Evolutionary conservation across 345 rosid species (phyloP).

Genomic region (Dimocarpus longan): DNA sequence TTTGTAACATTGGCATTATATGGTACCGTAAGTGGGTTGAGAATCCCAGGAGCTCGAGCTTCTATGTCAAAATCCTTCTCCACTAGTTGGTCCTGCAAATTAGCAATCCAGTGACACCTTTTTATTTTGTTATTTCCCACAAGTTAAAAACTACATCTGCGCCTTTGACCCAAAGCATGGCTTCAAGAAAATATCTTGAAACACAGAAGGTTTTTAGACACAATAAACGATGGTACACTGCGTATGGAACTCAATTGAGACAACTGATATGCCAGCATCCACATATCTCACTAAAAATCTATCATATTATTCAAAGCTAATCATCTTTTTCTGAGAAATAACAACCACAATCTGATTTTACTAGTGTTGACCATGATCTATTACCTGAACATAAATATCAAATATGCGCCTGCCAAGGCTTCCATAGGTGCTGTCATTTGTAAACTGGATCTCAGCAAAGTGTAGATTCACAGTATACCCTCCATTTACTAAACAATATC

Average conservation of each 20-base stretch:
- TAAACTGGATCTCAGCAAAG: slow-evolving; percentile 67
- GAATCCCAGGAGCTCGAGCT: slow-evolving; percentile 48
- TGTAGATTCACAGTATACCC: slow-evolving; percentile 53
- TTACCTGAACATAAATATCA: slow-evolving; percentile 69
- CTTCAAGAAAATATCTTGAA: background rate
- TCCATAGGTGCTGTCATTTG: slow-evolving; percentile 29
- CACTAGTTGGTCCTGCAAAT: slow-evolving; percentile 43
- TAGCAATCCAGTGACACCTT: background rate
- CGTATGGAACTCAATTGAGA: background rate
- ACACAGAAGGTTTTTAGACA: background rate
- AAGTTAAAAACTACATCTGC: background rate
- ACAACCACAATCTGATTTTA: background rate
- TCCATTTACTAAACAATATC: slow-evolving; percentile 59
- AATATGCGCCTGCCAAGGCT: slow-evolving; percentile 58
- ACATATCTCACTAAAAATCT: background rate
- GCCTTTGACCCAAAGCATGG: background rate
- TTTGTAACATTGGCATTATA: slow-evolving; percentile 39
- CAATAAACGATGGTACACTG: background rate
- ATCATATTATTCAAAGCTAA: background rate
- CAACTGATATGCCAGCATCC: background rate
- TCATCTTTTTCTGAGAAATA: background rate
- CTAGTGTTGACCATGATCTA: background rate
- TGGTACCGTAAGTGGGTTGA: slow-evolving; percentile 31
- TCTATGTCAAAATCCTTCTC: slow-evolving; percentile 54
- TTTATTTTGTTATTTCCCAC: background rate